Conservation (phyloP, 139 green algal genomes). For the Volvox africanus region DNA sequence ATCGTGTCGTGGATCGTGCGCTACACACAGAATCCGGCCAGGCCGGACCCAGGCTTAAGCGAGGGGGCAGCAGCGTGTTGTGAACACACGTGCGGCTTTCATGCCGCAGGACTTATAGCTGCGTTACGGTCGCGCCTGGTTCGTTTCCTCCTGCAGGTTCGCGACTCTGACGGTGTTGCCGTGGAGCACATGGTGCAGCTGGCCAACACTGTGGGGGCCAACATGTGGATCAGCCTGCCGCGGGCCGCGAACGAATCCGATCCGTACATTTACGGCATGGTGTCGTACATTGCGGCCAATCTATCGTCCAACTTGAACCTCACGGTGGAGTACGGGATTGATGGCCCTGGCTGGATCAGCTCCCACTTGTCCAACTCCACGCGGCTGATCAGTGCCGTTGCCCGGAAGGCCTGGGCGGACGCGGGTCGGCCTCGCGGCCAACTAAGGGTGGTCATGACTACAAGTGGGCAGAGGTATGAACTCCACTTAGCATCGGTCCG, state of each 20-base stretch:
- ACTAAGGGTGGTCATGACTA: conserved; percentile 1
- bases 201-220: conserved; percentile 15
- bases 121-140: too few species aligned
- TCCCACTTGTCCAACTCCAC: conserved; percentile 27
- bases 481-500: too few species aligned
- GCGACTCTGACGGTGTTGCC: conserved; percentile 23
- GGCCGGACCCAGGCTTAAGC: too few species aligned
- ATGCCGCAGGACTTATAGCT: too few species aligned
- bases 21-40: too few species aligned
- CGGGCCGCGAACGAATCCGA: conserved; percentile 29
- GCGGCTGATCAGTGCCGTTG: background rate
- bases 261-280: conserved; percentile 18
- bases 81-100: too few species aligned
- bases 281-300: conserved; percentile 30
- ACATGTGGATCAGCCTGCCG: conserved; percentile 37
- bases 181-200: conserved; percentile 35
- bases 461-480: background rate
- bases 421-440: background rate
- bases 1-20: too few species aligned
- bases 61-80: too few species aligned
- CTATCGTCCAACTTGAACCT: background rate
- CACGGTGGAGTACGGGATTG: conserved; percentile 40
- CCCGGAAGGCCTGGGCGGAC: conserved; percentile 5
- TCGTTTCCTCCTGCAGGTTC: conserved; percentile 9
- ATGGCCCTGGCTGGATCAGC: conserved; percentile 28